A percentile compares a stretch with the other conserved stretches of the same genome.
Conservation (phyloP, 23 red algal genomes). For the Rhodosorus marinus region DNA sequence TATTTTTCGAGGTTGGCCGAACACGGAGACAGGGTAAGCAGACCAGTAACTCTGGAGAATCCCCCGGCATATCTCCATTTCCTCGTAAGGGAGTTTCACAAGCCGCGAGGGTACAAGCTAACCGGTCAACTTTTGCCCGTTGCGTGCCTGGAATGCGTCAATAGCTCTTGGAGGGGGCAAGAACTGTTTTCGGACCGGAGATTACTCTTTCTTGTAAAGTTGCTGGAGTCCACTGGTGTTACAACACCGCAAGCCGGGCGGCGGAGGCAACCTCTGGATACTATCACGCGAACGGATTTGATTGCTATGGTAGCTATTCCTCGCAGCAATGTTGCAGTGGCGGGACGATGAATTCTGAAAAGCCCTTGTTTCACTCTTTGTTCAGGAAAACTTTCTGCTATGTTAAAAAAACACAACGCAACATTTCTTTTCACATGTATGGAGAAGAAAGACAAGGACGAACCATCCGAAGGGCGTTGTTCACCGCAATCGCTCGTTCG, state of each 20-base stretch:
- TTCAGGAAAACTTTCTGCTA: constrained; percentile 20
- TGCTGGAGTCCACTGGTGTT: constrained; percentile 68
- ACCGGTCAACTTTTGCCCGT: constrained; percentile 10
- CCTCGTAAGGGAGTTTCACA: too few species aligned
- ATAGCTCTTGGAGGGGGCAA: too few species aligned
- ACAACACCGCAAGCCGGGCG: constrained; percentile 22
- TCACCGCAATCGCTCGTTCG: constrained; percentile 58
- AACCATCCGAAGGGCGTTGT: constrained; percentile 10
- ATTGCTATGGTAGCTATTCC: too few species aligned
- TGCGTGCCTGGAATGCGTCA: constrained; percentile 2
- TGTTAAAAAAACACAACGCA: constrained; percentile 25
- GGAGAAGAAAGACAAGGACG: constrained; percentile 55
- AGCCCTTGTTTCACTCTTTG: too few species aligned
- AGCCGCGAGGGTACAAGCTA: too few species aligned
- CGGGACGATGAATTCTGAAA: too few species aligned
- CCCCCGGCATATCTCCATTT: too few species aligned
- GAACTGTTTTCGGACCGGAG: background rate
- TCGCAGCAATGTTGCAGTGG: too few species aligned
- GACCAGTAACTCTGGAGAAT: too few species aligned
- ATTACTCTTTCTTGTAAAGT: constrained; percentile 39
- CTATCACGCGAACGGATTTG: constrained; percentile 1
- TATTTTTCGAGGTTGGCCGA: constrained; percentile 29
- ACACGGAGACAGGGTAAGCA: too few species aligned
- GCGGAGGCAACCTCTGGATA: constrained; percentile 68
- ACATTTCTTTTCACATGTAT: constrained; percentile 64